A percentile compares a stretch with the other conserved stretches of the same genome.
These are phyloP conservation scores for Ensete glaucum DNA, from an alignment of 176 grass and related monocot genomes.

Conservation along the genomic window DNA sequence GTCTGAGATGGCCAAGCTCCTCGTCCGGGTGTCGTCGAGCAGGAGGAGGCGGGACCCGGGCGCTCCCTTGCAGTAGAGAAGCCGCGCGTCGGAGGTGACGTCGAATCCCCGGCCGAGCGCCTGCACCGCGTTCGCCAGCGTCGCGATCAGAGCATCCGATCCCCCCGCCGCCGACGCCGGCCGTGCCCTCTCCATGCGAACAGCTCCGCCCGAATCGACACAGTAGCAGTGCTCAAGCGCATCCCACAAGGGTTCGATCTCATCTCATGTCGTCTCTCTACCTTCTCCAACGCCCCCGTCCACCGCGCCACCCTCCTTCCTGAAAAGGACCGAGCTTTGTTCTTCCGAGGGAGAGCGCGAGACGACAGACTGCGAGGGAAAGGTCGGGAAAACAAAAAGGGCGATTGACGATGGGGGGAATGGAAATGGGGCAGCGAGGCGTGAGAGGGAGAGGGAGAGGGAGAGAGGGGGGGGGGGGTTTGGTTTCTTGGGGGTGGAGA, in stretches of 20 bases:
- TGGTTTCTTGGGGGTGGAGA: background rate
- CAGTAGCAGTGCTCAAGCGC: background rate
- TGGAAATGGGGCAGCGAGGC: background rate
- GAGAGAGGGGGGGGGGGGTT: background rate
- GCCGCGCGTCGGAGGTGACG: conserved; percentile 19
- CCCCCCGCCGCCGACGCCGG: background rate
- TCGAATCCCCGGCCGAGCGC: conserved; percentile 23
- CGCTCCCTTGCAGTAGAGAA: conserved; percentile 26
- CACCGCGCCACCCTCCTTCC: background rate
- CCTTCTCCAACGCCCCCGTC: background rate
- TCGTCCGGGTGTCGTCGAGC: background rate
- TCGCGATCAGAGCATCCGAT: background rate
- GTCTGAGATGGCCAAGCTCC: background rate
- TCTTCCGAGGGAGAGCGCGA: background rate
- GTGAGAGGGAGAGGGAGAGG: background rate
- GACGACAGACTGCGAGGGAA: too few relatives aligned
- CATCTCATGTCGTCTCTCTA: conserved; percentile 2
- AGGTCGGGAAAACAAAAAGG: too few relatives aligned
- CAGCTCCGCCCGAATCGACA: background rate
- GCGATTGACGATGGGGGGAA: too few relatives aligned
- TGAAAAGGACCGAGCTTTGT: background rate
- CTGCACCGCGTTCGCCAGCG: conserved; percentile 19
- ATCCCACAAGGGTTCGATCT: background rate
- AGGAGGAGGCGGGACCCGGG: conserved; percentile 10
- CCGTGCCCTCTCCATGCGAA: background rate